phyloP scores from a whole-genome alignment of 345 rosid species.

The Mangifera indica region DNA sequence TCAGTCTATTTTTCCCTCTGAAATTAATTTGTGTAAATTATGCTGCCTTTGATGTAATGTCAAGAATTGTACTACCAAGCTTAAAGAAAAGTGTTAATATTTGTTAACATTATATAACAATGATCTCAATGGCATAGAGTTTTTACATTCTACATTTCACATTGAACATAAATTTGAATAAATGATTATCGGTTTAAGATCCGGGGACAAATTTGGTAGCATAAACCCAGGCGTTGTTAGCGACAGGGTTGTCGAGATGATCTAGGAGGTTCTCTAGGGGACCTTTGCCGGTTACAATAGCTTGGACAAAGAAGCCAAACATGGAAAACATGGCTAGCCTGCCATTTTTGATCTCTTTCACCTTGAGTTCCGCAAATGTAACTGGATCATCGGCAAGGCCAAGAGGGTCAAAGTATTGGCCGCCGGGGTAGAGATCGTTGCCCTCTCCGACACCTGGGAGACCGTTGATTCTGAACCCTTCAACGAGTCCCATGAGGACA shows the following conservation, averaged over 20 bases:
- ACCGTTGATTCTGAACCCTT: conserved; percentile 94
- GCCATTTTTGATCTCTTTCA: background rate
- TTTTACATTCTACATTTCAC: conserved; percentile 12
- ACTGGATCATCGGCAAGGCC: background rate
- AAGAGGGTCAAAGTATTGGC: conserved; percentile 17
- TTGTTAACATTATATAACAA: too few species aligned
- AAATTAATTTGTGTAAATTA: conserved; percentile 28
- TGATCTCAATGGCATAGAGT: background rate
- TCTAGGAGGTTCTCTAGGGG: background rate
- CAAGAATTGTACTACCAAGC: conserved; percentile 19
- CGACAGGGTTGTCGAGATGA: conserved; percentile 29
- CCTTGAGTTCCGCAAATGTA: background rate
- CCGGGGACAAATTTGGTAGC: conserved; percentile 95
- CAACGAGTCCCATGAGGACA: conserved; percentile 84
- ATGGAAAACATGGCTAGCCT: background rate
- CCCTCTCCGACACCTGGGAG: conserved; percentile 69
- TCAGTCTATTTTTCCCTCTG: background rate
- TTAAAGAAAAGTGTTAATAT: conserved; percentile 20
- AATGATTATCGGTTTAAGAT: conserved; percentile 34
- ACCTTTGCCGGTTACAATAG: background rate
- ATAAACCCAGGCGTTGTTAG: conserved; percentile 97
- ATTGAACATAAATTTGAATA: conserved; percentile 4
- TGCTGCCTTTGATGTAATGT: conserved; percentile 23
- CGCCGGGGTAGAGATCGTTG: background rate
- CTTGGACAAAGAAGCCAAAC: background rate